Evolutionary conservation across 306 rosid genomes (phyloP).

Genomic region (Betula pendula): DNA sequence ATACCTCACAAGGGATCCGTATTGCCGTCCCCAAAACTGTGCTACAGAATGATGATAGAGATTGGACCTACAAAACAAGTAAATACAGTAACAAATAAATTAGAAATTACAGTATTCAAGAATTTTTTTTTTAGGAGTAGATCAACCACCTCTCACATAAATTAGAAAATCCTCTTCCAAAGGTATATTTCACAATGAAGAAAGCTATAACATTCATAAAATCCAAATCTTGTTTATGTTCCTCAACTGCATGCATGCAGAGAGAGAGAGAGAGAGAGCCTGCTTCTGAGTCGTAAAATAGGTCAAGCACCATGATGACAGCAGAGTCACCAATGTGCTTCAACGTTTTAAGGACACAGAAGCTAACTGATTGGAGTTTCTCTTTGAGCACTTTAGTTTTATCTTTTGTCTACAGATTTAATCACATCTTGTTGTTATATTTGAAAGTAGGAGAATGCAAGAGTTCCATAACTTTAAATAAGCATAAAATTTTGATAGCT

Average conservation of each 20-base stretch:
- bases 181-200: neutral
- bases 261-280: neutral
- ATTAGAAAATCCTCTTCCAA: neutral
- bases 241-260: neutral
- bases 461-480: neutral
- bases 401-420: too few relatives aligned
- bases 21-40: slow-evolving; percentile 97
- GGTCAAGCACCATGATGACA: slow-evolving; percentile 8
- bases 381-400: neutral
- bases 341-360: neutral
- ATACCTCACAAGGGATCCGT: slow-evolving; percentile 94
- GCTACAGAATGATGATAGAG: slow-evolving; percentile 92
- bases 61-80: slow-evolving; percentile 70
- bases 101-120: neutral
- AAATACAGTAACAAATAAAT: slow-evolving; percentile 23
- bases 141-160: slow-evolving; percentile 11
- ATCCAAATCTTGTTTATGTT: neutral
- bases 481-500: neutral
- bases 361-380: slow-evolving; percentile 6
- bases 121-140: neutral
- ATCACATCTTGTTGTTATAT: too few relatives aligned
- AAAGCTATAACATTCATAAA: neutral
- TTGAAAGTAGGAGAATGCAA: neutral
- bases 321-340: neutral
- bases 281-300: slow-evolving; percentile 1